These are phyloP conservation scores for Suillus sp. DNA, from an alignment of 768 basidiomycete genomes.

Conservation along the genomic window DNA sequence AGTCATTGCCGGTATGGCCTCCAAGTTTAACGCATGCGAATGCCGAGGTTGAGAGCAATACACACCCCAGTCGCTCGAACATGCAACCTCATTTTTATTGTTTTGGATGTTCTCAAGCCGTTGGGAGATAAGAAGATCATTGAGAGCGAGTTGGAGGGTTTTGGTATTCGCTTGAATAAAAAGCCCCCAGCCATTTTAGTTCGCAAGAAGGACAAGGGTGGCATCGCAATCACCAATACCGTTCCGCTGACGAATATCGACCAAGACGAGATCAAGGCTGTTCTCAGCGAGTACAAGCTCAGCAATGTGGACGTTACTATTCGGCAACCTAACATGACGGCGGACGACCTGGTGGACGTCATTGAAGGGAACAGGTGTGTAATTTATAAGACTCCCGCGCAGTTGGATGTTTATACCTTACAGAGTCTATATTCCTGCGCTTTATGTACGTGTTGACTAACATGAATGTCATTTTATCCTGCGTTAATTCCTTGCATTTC, in stretches of 20 bases:
- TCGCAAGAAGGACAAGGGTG: conserved; percentile 86
- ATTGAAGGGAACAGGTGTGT: conserved; percentile 88
- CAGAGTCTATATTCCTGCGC: conserved; percentile 90
- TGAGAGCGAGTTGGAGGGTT: conserved; percentile 94
- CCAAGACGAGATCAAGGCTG: conserved; percentile 93
- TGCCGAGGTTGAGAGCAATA: conserved; percentile 9
- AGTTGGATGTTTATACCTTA: conserved; percentile 7
- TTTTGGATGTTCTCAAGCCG: conserved; percentile 98
- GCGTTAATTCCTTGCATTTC: conserved; percentile 3
- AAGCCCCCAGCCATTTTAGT: conserved; percentile 85
- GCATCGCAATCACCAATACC: conserved; percentile 93
- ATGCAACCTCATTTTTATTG: conserved; percentile 98
- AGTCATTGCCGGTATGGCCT: conserved; percentile 76
- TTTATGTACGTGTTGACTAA: conserved; percentile 63
- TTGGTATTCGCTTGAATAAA: conserved; percentile 96
- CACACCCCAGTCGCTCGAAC: conserved; percentile 81
- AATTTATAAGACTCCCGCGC: not conserved
- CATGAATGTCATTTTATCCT: not conserved
- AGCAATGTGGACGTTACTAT: conserved; percentile 92
- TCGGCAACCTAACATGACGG: conserved; percentile 86
- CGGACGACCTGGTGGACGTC: conserved; percentile 96
- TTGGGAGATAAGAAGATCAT: conserved; percentile 92
- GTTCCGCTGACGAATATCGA: conserved; percentile 96
- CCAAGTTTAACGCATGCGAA: conserved; percentile 14
- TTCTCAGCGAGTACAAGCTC: conserved; percentile 89